Base-by-base conservation (phyloP, 371 early-diverging fungal species). In the Mortierella sp. region DNA sequence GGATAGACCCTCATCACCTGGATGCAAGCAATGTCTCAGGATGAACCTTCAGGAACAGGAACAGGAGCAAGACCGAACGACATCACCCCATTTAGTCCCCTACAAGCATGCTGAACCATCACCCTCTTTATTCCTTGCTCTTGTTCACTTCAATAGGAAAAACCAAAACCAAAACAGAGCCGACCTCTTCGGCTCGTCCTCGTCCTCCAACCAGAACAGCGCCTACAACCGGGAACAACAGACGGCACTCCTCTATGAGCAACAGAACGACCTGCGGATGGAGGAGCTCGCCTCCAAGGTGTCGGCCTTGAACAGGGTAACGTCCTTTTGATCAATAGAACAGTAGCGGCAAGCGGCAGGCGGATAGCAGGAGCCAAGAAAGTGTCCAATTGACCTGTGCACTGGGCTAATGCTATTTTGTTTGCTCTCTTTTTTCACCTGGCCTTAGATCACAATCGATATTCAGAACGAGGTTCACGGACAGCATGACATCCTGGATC, bases 251-350 rank as follows among this genome's bases (percentile, higher is more conserved):
- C 71, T 83, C 53, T 83, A 73, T 66, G 84, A 83, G 58, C 84
- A 83, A 34, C 84, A 83, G 26, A 83, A 83, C 63, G 84, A 83
- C 66, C 55, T 83, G 9, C 72, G 84, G n/a, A 83, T 83, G 84
- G 84, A 83, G 43, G 84, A 83, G 34, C 79, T 83, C 1, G 84
- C 84, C 29, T 83, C 84, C 24, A 83, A 83, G 39, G 84, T 83
- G 55, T 78, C 84, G 1, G 84, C 79, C 3, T 39, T 83, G 70
- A 83, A 79, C 61, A 72, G 79, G 74, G 84, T 83, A 78, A 13
- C 7, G 1, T 66, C 45, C 26, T 31, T 63, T 34, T 55, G 24
- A 55, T 13, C 58, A 41, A 37, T 2, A 26, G 64, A 14, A 26
- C 24, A 19, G 45, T n/a, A 11, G n/a, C n/a, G n/a, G n/a, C n/a